These are phyloP conservation scores for Lophiotrema nucula DNA, from an alignment of 495 filamentous ascomycete species.

Conservation along the genomic window DNA sequence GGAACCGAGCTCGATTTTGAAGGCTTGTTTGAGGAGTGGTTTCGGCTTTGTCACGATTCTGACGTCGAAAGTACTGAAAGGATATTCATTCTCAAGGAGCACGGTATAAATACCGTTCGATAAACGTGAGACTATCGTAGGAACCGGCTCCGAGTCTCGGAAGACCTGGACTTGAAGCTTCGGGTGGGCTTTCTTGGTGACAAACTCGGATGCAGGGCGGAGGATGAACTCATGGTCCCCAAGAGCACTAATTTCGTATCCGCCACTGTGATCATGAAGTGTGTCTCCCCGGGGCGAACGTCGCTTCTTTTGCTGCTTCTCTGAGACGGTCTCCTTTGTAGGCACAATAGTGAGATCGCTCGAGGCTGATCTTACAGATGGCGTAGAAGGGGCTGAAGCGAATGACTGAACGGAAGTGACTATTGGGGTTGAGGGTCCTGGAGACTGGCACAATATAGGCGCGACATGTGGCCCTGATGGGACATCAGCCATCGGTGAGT, in stretches of 20 bases:
- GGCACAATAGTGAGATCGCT: slow-evolving; percentile 6
- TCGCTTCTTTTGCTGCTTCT: slow-evolving; percentile 1
- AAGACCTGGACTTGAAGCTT: slow-evolving; percentile 54
- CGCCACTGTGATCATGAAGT: slow-evolving; percentile 42
- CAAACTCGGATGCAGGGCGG: slow-evolving; percentile 53
- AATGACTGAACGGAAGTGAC: neutral
- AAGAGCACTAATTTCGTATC: slow-evolving; percentile 61
- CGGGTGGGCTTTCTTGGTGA: slow-evolving; percentile 46
- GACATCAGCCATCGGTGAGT: neutral
- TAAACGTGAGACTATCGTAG: slow-evolving; percentile 52
- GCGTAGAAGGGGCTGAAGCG: neutral
- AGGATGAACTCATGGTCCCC: slow-evolving; percentile 62
- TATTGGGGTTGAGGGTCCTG: neutral
- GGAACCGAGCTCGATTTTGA: slow-evolving; percentile 60
- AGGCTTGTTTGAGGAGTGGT: slow-evolving; percentile 53
- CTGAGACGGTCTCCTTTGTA: neutral
- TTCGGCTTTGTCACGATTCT: slow-evolving; percentile 55
- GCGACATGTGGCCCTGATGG: neutral
- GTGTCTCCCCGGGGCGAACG: too few species aligned
- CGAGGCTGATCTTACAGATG: neutral
- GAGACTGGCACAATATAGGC: neutral
- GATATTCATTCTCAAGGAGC: slow-evolving; percentile 56
- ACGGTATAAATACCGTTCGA: slow-evolving; percentile 61
- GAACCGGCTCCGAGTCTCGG: slow-evolving; percentile 46
- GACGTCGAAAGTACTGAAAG: slow-evolving; percentile 58